Evolutionary conservation across 2,329 filamentous ascomycete species (phyloP), one percentile per base, ranked within the genome.

Genomic region (Exophiala bonariae): DNA sequence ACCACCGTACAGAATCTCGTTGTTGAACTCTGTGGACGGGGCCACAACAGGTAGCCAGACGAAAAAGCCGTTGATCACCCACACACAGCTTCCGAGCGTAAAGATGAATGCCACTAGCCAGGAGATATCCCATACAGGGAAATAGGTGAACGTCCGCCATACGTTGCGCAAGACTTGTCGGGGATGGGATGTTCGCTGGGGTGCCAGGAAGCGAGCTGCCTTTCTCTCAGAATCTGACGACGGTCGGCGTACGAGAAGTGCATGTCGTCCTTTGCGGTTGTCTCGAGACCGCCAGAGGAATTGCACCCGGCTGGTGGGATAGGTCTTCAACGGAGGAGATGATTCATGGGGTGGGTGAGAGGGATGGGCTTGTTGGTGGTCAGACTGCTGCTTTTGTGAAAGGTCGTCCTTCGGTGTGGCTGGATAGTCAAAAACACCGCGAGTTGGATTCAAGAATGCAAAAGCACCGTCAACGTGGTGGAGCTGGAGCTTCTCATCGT

Each of bases 41-140:
- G 66, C 63, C 18, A 70, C 69, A 2, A 82, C 64, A 0, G 85
- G 85, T 2, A 86, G 68, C 71, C 77, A 85, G 4, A 76, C 75
- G 59, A 86, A 86, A 62, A 56, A 53, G 5, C 50, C 47, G 37
- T 54, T 86, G 49, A 81, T 61, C 1, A 78, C 71, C 77, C 78
- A 82, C 20, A 81, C 66, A 0, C 74, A 58, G 0, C 74, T 80
- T 0, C 79, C 79, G 3, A 74, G 49, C 0, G 78, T 80, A 63
- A 82, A 82, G 6, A 75, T 64, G 4, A 68, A 60, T 2, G 78
- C 78, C 6, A 81, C 75, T 4, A 78, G 68, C 54, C 74, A 82
- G 1, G 77, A 80, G 9, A 82, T 66, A 51, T 82, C 78, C 76
- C 77, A 82, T 40, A 77, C 63, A 0, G 79, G 79, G 43, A 66